Conservation (phyloP, 768 basidiomycete species). For the Tubosaeta sp. region DNA sequence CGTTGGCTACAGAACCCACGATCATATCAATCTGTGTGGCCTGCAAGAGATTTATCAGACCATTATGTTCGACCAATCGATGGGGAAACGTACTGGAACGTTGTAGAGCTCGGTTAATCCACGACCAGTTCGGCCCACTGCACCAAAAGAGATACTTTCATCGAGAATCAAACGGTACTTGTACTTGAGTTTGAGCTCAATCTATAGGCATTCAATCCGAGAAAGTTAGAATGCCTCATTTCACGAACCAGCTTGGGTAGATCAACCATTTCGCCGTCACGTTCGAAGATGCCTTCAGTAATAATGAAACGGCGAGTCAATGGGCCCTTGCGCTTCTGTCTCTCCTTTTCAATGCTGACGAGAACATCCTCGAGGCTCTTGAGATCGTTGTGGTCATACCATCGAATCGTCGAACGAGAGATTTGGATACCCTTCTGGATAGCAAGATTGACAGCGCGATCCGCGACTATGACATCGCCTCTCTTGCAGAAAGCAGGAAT, state of each 20-base stretch:
- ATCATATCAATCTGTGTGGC: constrained; percentile 91
- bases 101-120: constrained; percentile 95
- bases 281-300: constrained; percentile 95
- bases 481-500: constrained; percentile 98
- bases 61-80: background rate
- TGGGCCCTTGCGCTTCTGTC: constrained; percentile 74
- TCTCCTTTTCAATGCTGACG: constrained; percentile 79
- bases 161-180: constrained; percentile 95
- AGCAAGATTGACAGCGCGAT: constrained; percentile 92
- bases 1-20: constrained; percentile 84
- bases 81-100: constrained; percentile 63
- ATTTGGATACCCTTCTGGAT: constrained; percentile 97
- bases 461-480: constrained; percentile 97
- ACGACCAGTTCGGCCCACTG: constrained; percentile 88
- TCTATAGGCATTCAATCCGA: constrained; percentile 40
- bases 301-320: constrained; percentile 92
- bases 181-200: constrained; percentile 92
- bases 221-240: background rate
- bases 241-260: constrained; percentile 81
- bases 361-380: constrained; percentile 87
- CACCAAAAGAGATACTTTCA: constrained; percentile 91
- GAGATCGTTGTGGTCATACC: constrained; percentile 96
- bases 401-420: constrained; percentile 84
- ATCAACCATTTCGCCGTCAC: constrained; percentile 89
- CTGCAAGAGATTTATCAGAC: constrained; percentile 33